Conservation (phyloP, 345 rosid species). For the Eucalyptus regnans region DNA sequence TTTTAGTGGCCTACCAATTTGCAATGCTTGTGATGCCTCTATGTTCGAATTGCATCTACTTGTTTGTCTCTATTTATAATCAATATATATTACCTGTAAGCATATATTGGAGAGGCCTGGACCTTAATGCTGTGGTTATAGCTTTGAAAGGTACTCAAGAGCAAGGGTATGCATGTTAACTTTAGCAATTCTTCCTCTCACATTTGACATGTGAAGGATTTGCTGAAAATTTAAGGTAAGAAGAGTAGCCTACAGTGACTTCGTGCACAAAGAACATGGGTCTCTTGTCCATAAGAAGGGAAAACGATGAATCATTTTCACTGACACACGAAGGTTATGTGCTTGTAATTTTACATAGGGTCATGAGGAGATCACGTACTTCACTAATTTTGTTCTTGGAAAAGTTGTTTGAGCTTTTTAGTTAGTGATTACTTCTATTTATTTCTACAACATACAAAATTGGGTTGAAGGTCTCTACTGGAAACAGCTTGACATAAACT, state of each 20-base stretch:
- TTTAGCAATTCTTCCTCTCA: not conserved
- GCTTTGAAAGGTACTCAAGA: not conserved
- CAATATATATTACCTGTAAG: no score
- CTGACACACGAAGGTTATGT: no score
- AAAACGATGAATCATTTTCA: not conserved
- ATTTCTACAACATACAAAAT: constrained; percentile 55
- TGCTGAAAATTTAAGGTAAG: not conserved
- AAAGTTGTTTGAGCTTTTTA: not conserved
- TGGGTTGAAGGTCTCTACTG: constrained; percentile 79
- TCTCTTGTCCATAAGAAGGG: not conserved
- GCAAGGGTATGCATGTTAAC: not conserved
- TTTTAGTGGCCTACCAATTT: no score
- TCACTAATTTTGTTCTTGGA: no score
- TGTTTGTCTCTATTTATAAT: no score
- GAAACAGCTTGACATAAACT: constrained; percentile 82
- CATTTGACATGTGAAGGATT: not conserved
- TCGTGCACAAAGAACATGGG: not conserved
- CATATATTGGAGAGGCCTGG: no score
- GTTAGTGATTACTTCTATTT: not conserved
- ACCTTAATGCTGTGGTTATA: no score
- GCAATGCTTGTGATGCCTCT: no score
- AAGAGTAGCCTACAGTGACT: not conserved
- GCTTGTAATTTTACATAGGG: no score
- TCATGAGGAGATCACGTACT: no score
- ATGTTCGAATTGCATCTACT: no score